phyloP scores from a whole-genome alignment of 148 eudicot species.

The Drosera capensis region DNA sequence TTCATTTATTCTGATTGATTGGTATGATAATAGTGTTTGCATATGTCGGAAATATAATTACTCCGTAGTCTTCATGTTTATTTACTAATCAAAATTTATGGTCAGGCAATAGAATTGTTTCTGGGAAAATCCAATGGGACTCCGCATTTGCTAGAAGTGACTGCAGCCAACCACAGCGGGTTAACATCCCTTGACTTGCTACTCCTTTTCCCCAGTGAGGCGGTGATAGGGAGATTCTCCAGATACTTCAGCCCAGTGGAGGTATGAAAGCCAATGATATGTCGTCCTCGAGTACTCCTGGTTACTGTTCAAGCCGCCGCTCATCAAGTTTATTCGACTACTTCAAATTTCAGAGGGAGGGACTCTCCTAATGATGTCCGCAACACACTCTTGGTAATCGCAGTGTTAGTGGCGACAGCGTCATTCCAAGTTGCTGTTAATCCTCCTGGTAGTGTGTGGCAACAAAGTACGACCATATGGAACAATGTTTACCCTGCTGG shows the following conservation, averaged over 20 bases:
- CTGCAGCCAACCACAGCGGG: constrained; percentile 24
- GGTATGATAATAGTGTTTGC: background rate
- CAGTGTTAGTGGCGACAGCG: constrained; percentile 37
- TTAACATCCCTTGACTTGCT: constrained; percentile 36
- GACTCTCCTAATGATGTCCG: constrained; percentile 47
- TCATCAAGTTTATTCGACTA: constrained; percentile 7
- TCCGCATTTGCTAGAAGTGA: constrained; percentile 15
- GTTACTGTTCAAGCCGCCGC: background rate
- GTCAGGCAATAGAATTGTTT: constrained; percentile 28
- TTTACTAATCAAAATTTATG: no score
- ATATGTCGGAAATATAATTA: no score
- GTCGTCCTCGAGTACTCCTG: background rate
- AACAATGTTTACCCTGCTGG: constrained; percentile 22
- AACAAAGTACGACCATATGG: background rate
- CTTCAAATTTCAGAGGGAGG: constrained; percentile 34
- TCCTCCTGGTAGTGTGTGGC: constrained; percentile 57
- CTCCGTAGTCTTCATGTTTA: no score
- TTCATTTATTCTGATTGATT: background rate
- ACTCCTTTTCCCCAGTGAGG: constrained; percentile 27
- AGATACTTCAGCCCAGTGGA: constrained; percentile 18
- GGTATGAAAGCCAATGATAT: constrained; percentile 17
- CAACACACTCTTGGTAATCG: constrained; percentile 28
- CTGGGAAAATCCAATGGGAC: constrained; percentile 1
- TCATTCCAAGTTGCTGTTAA: constrained; percentile 41
- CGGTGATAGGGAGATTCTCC: constrained; percentile 37